These are phyloP conservation scores for Garcia nutans DNA, from an alignment of 345 rosid genomes.

Conservation along the genomic window DNA sequence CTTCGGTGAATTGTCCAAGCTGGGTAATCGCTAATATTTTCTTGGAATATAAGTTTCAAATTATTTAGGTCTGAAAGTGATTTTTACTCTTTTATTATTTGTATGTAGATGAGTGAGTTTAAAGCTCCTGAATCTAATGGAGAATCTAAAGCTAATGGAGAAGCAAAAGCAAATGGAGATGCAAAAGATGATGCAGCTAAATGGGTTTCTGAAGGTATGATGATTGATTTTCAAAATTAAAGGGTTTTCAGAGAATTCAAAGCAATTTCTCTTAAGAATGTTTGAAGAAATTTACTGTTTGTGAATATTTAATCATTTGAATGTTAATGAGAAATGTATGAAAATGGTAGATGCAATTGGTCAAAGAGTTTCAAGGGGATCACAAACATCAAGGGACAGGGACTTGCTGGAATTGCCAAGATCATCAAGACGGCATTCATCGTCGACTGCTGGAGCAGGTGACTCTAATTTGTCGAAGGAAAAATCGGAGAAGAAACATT, in stretches of 20 bases:
- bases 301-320: not conserved
- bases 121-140: slow-evolving; percentile 16
- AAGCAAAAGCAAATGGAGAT: slow-evolving; percentile 19
- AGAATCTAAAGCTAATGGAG: too few species aligned
- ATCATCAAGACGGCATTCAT: slow-evolving; percentile 44
- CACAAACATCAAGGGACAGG: not conserved
- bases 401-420: slow-evolving; percentile 38
- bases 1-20: slow-evolving; percentile 26
- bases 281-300: too few species aligned
- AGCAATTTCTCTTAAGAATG: too few species aligned
- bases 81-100: not conserved
- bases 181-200: slow-evolving; percentile 31
- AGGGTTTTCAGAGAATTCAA: too few species aligned
- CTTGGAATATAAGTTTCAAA: not conserved
- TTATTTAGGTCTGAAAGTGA: not conserved
- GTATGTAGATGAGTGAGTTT: slow-evolving; percentile 63
- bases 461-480: slow-evolving; percentile 45
- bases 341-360: not conserved
- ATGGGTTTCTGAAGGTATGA: slow-evolving; percentile 55
- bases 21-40: slow-evolving; percentile 19
- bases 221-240: not conserved
- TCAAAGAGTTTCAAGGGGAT: slow-evolving; percentile 18
- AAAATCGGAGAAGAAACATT: slow-evolving; percentile 48
- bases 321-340: too few species aligned
- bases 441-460: slow-evolving; percentile 7